Evolutionary conservation across 1,139 yeast genomes (phyloP).

Genomic region (Saccharomyces pastorianus): DNA sequence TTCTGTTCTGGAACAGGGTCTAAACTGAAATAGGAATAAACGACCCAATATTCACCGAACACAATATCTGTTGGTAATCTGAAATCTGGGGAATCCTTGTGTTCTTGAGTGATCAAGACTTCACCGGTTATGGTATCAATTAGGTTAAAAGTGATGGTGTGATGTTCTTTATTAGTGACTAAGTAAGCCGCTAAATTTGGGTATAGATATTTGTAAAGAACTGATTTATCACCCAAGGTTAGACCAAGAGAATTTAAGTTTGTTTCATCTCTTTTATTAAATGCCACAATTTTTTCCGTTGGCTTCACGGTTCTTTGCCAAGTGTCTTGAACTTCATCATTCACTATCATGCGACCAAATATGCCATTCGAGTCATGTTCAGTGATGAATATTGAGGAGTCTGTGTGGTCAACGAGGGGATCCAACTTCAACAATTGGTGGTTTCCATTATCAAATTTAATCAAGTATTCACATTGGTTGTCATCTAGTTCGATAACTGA

Average conservation of each 20-base stretch:
- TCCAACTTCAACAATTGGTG: not conserved
- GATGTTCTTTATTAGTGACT: slow-evolving; percentile 34
- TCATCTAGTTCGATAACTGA: slow-evolving; percentile 2
- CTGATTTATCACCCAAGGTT: slow-evolving; percentile 61
- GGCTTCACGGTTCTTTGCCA: slow-evolving; percentile 29
- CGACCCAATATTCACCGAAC: slow-evolving; percentile 79
- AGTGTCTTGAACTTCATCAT: slow-evolving; percentile 16
- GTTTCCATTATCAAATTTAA: slow-evolving; percentile 2
- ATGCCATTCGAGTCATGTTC: slow-evolving; percentile 22
- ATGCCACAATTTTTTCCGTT: slow-evolving; percentile 35
- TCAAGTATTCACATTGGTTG: not conserved
- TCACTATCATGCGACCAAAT: slow-evolving; percentile 23
- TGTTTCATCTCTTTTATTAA: slow-evolving; percentile 37
- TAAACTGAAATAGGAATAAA: slow-evolving; percentile 54
- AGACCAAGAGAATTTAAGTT: slow-evolving; percentile 61
- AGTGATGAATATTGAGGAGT: slow-evolving; percentile 13
- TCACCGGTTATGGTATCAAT: slow-evolving; percentile 68
- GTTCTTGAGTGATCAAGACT: slow-evolving; percentile 42
- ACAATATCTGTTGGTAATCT: slow-evolving; percentile 44
- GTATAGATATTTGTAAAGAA: slow-evolving; percentile 75
- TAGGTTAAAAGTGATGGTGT: slow-evolving; percentile 40
- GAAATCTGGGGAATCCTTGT: slow-evolving; percentile 34
- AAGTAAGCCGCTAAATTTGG: slow-evolving; percentile 59
- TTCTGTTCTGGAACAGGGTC: slow-evolving; percentile 44
- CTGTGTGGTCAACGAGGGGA: not conserved